A percentile compares a stretch with the other conserved stretches of the same genome.
phyloP scores from a whole-genome alignment of 2,329 filamentous ascomycete genomes.

The Fusarium staphyleae region DNA sequence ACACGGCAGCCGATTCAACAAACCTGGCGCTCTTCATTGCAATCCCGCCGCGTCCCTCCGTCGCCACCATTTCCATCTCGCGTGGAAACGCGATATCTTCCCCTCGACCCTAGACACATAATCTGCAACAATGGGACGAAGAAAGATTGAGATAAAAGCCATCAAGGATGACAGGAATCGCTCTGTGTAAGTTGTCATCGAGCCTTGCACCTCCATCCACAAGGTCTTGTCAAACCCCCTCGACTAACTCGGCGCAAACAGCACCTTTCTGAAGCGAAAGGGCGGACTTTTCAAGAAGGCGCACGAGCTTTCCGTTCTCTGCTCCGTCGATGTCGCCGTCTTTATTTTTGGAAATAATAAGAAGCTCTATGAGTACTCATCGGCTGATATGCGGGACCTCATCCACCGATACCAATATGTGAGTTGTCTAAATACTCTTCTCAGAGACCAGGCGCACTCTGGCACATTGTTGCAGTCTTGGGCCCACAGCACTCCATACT shows the following conservation, averaged over 20 bases:
- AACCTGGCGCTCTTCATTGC: constrained; percentile 7
- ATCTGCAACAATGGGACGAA: constrained; percentile 76
- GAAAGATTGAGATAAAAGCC: constrained; percentile 99
- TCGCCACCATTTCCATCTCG: constrained; percentile 22
- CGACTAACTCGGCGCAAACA: constrained; percentile 50
- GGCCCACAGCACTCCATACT: constrained; percentile 1
- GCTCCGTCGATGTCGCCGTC: constrained; percentile 97
- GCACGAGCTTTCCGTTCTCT: constrained; percentile 96
- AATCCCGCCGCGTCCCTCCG: constrained; percentile 23
- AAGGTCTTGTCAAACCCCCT: constrained; percentile 2
- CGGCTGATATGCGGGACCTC: constrained; percentile 89
- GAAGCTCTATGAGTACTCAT: constrained; percentile 98
- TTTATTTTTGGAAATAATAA: constrained; percentile 99
- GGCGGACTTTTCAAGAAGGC: constrained; percentile 99
- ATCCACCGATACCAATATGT: constrained; percentile 91
- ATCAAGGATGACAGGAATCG: constrained; percentile 99
- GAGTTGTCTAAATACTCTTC: constrained; percentile 50
- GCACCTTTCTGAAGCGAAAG: constrained; percentile 98
- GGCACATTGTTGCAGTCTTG: neutral
- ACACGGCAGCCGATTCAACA: constrained; percentile 12
- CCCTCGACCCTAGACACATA: constrained; percentile 23
- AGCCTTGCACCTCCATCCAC: neutral
- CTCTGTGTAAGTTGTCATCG: constrained; percentile 78
- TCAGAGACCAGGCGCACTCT: constrained; percentile 4
- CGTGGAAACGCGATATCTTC: constrained; percentile 34